Evolutionary conservation across 1,284 basidiomycete species (phyloP).

Genomic region (Sporisorium sorghi): DNA sequence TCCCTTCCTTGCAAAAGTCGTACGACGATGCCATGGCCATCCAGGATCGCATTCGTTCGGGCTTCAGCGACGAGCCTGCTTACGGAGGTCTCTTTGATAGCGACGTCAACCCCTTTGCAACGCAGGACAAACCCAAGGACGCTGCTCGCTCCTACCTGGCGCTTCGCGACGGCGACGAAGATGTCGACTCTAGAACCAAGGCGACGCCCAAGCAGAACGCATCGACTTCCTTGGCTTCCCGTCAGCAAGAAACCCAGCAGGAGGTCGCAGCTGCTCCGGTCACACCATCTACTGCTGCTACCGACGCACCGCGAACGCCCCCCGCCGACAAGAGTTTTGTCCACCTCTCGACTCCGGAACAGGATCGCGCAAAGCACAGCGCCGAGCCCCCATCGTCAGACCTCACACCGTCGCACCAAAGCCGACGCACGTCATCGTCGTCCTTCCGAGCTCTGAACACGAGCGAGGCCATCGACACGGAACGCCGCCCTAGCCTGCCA

Average conservation of each 20-base stretch:
- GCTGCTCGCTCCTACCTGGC: conserved; percentile 28
- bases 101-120: conserved; percentile 3
- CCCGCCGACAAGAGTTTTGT: conserved; percentile 33
- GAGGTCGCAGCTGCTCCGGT: not conserved
- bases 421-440: not conserved
- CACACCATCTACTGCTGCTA: not conserved
- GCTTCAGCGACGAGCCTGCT: conserved; percentile 13
- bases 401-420: conserved; percentile 12
- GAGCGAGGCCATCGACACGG: not conserved
- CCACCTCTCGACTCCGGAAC: conserved; percentile 21
- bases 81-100: conserved; percentile 27
- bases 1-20: conserved; percentile 21
- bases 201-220: conserved; percentile 3
- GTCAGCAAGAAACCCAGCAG: conserved; percentile 10
- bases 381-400: conserved; percentile 5
- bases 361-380: conserved; percentile 15
- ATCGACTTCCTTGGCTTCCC: not conserved
- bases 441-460: not conserved
- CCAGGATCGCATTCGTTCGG: conserved; percentile 16
- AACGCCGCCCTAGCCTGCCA: conserved; percentile 19
- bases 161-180: conserved; percentile 38
- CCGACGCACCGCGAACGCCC: conserved; percentile 14
- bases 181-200: not conserved
- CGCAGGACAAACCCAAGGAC: not conserved
- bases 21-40: conserved; percentile 34